Conservation (phyloP, 2,329 filamentous ascomycete genomes). For the Sclerotiophoma versabilis region DNA sequence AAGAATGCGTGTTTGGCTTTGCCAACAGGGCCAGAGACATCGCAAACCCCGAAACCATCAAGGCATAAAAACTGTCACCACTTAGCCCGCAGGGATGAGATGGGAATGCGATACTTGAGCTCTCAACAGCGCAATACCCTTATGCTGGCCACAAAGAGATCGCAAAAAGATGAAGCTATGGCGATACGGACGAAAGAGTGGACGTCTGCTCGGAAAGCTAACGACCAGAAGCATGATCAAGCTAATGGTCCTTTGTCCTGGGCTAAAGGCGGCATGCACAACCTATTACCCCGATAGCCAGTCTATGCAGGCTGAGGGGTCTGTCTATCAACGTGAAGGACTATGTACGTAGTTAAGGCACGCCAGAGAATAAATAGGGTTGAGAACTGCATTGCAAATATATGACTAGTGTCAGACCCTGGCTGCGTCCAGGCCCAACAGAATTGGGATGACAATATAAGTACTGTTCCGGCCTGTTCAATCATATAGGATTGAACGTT, state of each 20-base stretch:
- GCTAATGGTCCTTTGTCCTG: conserved; percentile 8
- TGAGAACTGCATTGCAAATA: too few species aligned
- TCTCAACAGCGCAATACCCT: conserved; percentile 27
- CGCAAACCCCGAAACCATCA: background rate
- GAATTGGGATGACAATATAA: too few species aligned
- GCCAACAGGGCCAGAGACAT: background rate
- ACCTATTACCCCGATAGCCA: conserved; percentile 8
- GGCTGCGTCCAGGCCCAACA: too few species aligned
- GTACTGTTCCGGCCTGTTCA: too few species aligned
- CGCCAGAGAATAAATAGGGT: too few species aligned
- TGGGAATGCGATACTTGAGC: conserved; percentile 23
- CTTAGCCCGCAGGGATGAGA: conserved; percentile 14
- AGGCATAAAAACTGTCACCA: background rate
- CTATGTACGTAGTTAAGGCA: too few species aligned
- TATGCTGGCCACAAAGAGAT: conserved; percentile 27
- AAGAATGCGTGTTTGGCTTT: background rate
- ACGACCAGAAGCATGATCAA: conserved; percentile 27
- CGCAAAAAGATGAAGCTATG: conserved; percentile 26
- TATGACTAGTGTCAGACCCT: too few species aligned
- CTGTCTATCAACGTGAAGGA: too few species aligned
- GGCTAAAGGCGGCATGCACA: conserved; percentile 11
- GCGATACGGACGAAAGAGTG: conserved; percentile 24
- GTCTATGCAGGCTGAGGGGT: too few species aligned
- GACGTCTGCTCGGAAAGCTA: conserved; percentile 22
- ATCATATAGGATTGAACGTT: too few species aligned